Evolutionary conservation across 345 rosid genomes (phyloP).

Genomic region (Noccaea bulbosa): DNA sequence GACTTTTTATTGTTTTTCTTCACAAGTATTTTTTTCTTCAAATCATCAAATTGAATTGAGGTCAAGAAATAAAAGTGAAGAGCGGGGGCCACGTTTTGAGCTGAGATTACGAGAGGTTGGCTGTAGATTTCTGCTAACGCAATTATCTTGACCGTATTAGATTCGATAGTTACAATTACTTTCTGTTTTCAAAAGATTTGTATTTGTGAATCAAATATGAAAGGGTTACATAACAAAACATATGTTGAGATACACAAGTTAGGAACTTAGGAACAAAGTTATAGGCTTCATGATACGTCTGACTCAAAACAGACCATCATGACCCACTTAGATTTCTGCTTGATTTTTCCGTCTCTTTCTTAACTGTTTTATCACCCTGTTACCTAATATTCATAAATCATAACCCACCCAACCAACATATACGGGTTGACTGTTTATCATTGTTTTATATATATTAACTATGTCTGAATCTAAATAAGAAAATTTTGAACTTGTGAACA

Average conservation of each 20-base stretch:
- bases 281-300: constrained; percentile 38
- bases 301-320: constrained; percentile 32
- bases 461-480: not conserved
- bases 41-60: constrained; percentile 1
- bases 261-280: constrained; percentile 13
- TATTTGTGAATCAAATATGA: not conserved
- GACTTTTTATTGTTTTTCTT: constrained; percentile 6
- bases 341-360: constrained; percentile 32
- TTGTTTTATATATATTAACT: not conserved
- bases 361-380: not conserved
- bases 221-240: not conserved
- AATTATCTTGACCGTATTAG: constrained; percentile 22
- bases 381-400: not conserved
- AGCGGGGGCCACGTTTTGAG: constrained; percentile 14
- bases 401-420: not conserved
- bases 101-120: constrained; percentile 30
- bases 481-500: not conserved
- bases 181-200: not conserved
- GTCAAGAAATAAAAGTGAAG: constrained; percentile 3
- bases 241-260: not conserved
- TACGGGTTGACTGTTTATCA: not conserved
- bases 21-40: not conserved
- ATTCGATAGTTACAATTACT: not conserved
- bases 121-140: constrained; percentile 26
- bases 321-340: constrained; percentile 43